A percentile compares a stretch with the other conserved stretches of the same genome.
Evolutionary conservation across 805 yeast species (phyloP).

Genomic region (Saccharomycopsis olivae): DNA sequence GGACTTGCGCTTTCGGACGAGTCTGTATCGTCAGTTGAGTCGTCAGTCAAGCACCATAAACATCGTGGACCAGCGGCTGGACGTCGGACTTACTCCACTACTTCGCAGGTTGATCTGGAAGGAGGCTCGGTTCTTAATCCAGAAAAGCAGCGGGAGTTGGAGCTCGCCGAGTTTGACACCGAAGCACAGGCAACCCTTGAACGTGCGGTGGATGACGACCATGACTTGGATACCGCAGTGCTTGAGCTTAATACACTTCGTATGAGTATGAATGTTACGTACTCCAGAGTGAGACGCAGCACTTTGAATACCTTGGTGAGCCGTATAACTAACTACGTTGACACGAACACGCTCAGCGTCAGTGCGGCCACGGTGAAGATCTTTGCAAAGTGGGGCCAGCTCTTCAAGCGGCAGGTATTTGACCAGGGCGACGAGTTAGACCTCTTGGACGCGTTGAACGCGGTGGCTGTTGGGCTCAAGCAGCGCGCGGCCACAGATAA

Average conservation of each 20-base stretch:
- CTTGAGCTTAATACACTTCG: constrained; percentile 87
- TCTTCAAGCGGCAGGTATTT: constrained; percentile 79
- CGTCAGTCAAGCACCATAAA: constrained; percentile 1
- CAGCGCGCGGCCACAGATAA: constrained; percentile 23
- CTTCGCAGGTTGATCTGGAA: constrained; percentile 10
- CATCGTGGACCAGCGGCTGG: neutral
- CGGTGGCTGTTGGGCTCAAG: constrained; percentile 29
- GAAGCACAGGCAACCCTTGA: constrained; percentile 94
- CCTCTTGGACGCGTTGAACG: constrained; percentile 36
- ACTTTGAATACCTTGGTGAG: constrained; percentile 62
- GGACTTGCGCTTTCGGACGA: constrained; percentile 45
- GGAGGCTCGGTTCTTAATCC: constrained; percentile 26
- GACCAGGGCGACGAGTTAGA: constrained; percentile 71
- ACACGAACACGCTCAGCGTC: constrained; percentile 65
- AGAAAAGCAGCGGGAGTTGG: constrained; percentile 32
- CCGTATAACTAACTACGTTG: constrained; percentile 62
- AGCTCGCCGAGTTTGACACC: constrained; percentile 66
- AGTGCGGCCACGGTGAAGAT: constrained; percentile 71
- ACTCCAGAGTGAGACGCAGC: constrained; percentile 83
- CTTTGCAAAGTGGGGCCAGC: constrained; percentile 69
- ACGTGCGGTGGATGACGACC: constrained; percentile 86
- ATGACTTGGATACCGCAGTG: constrained; percentile 86
- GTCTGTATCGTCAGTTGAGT: constrained; percentile 36
- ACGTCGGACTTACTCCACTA: constrained; percentile 9
- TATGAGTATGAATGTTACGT: constrained; percentile 95